A percentile compares a stretch with the other conserved stretches of the same genome.
Conservation (phyloP, 495 filamentous ascomycete genomes). For the Coniosporium apollinis region DNA sequence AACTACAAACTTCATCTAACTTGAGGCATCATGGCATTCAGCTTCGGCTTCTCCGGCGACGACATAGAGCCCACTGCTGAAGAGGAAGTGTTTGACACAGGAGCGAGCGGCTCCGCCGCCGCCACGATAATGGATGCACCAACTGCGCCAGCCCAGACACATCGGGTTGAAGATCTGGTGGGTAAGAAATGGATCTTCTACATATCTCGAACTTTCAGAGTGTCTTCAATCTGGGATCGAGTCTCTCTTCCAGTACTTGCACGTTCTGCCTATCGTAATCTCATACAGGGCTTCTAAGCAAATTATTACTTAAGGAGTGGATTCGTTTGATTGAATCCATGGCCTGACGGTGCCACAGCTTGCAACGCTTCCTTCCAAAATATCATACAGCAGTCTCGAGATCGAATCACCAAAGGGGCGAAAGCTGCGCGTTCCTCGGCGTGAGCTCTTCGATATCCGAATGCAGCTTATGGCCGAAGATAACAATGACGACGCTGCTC, state of each 20-base stretch:
- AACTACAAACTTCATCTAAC: too few species aligned
- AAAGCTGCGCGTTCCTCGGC: conserved; percentile 48
- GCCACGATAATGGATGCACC: neutral
- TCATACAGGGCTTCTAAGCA: neutral
- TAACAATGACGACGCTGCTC: conserved; percentile 21
- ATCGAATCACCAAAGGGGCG: conserved; percentile 32
- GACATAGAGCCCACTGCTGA: conserved; percentile 53
- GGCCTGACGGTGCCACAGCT: conserved; percentile 27
- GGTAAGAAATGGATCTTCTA: conserved; percentile 5
- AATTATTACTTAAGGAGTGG: conserved; percentile 9
- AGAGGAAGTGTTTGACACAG: conserved; percentile 14
- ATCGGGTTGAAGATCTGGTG: conserved; percentile 13
- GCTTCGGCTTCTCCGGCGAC: conserved; percentile 68
- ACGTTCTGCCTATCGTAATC: neutral
- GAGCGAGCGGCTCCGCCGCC: neutral
- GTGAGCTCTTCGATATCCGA: conserved; percentile 85
- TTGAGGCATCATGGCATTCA: conserved; percentile 48
- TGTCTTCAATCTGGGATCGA: neutral
- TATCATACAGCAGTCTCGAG: conserved; percentile 50
- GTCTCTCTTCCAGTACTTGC: neutral
- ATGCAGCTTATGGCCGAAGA: conserved; percentile 90
- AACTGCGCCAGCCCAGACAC: conserved; percentile 6
- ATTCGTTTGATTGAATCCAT: conserved; percentile 15
- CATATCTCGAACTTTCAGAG: neutral
- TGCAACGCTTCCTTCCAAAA: conserved; percentile 53